These are phyloP conservation scores for Suillus spraguei DNA, from an alignment of 768 basidiomycete genomes.

Conservation along the genomic window DNA sequence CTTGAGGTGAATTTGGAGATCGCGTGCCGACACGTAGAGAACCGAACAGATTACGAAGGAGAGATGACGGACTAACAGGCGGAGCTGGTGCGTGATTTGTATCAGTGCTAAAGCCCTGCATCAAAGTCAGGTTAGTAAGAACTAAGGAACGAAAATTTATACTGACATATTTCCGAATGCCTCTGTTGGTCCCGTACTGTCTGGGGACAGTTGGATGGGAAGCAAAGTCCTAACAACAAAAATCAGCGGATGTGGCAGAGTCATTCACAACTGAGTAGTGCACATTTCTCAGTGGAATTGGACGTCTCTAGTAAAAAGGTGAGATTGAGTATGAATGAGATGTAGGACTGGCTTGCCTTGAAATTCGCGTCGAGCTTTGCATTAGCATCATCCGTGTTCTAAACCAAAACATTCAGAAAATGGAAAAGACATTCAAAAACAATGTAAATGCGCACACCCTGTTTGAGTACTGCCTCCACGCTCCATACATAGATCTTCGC, in stretches of 20 bases:
- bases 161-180: constrained; percentile 2
- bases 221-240: neutral
- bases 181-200: constrained; percentile 21
- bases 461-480: too few relatives aligned
- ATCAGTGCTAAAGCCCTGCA: neutral
- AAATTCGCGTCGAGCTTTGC: neutral
- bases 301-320: neutral
- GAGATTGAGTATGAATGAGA: neutral
- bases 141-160: neutral
- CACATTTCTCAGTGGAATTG: neutral
- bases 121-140: neutral
- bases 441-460: too few relatives aligned
- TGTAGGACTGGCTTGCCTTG: neutral
- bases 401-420: too few relatives aligned
- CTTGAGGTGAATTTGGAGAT: neutral
- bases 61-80: neutral
- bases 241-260: neutral
- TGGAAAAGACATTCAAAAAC: too few relatives aligned
- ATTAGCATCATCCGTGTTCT: neutral
- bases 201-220: neutral
- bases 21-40: neutral
- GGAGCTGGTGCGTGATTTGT: neutral
- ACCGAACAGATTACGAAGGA: neutral
- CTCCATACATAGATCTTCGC: too few relatives aligned
- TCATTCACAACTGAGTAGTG: neutral